A percentile compares a stretch with the other conserved stretches of the same genome.
Conservation (phyloP, 768 basidiomycete species). For the Sistotremastrum suecicum region DNA sequence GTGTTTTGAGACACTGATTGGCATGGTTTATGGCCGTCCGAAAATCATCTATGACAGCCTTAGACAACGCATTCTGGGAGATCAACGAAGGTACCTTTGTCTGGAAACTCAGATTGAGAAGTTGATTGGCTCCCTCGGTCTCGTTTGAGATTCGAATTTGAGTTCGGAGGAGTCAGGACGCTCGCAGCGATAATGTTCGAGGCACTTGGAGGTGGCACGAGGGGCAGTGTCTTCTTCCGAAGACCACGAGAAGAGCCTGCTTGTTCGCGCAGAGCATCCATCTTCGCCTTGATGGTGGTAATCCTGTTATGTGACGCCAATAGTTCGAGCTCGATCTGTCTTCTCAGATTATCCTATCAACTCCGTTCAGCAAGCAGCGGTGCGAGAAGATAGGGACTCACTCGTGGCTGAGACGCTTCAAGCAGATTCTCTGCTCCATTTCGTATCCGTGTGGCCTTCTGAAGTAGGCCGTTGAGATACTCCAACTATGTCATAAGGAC, state of each 20-base stretch:
- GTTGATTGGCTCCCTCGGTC: slow-evolving; percentile 12
- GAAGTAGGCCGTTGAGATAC: slow-evolving; percentile 49
- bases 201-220: slow-evolving; percentile 12
- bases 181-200: slow-evolving; percentile 5
- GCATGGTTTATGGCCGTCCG: slow-evolving; percentile 59
- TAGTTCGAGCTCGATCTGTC: slow-evolving; percentile 65
- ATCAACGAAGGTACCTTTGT: background rate
- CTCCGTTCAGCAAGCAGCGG: slow-evolving; percentile 6
- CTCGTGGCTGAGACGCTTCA: slow-evolving; percentile 40
- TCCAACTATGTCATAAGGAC: slow-evolving; percentile 35
- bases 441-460: slow-evolving; percentile 68
- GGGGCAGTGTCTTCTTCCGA: slow-evolving; percentile 15
- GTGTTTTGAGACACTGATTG: slow-evolving; percentile 37
- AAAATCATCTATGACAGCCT: slow-evolving; percentile 43
- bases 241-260: slow-evolving; percentile 17
- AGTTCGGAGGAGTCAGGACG: slow-evolving; percentile 6
- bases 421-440: slow-evolving; percentile 89
- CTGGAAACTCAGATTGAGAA: background rate
- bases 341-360: slow-evolving; percentile 45
- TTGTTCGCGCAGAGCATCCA: slow-evolving; percentile 24
- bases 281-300: slow-evolving; percentile 39
- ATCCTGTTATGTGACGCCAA: slow-evolving; percentile 66
- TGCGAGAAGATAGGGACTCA: slow-evolving; percentile 19
- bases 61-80: background rate
- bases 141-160: slow-evolving; percentile 6